phyloP scores from a whole-genome alignment of 1,139 yeast genomes.

The Nakaseomyces kungkrabaensis region DNA sequence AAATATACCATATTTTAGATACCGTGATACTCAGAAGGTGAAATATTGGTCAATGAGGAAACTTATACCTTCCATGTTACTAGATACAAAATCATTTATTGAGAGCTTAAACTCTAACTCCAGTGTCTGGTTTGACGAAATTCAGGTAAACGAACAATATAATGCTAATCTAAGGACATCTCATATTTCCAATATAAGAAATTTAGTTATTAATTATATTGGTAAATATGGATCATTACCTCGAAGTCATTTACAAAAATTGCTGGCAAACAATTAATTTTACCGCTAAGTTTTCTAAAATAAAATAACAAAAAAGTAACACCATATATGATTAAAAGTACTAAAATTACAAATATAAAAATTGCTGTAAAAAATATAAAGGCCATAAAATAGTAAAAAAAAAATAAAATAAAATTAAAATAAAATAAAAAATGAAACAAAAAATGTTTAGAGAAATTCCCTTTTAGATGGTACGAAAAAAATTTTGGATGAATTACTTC shows the following conservation, averaged over 20 bases:
- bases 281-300: background rate
- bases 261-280: background rate
- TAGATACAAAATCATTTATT: background rate
- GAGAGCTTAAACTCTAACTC: background rate
- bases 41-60: background rate
- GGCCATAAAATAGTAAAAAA: no score
- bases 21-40: background rate
- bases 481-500: no score
- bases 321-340: background rate
- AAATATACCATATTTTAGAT: conserved; percentile 6
- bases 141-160: conserved; percentile 1
- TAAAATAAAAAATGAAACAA: no score
- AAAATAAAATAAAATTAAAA: no score
- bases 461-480: no score
- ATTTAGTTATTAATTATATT: background rate
- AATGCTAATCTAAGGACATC: background rate
- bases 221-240: background rate
- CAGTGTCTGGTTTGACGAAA: background rate
- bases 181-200: background rate
- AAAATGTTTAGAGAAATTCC: no score
- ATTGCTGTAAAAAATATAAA: background rate
- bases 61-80: background rate
- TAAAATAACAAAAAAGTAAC: background rate
- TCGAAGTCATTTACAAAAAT: background rate
- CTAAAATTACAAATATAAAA: background rate